A percentile compares a stretch with the other conserved stretches of the same genome.
Conservation (phyloP, 2,329 filamentous ascomycete species). For the Alternaria brassicae region DNA sequence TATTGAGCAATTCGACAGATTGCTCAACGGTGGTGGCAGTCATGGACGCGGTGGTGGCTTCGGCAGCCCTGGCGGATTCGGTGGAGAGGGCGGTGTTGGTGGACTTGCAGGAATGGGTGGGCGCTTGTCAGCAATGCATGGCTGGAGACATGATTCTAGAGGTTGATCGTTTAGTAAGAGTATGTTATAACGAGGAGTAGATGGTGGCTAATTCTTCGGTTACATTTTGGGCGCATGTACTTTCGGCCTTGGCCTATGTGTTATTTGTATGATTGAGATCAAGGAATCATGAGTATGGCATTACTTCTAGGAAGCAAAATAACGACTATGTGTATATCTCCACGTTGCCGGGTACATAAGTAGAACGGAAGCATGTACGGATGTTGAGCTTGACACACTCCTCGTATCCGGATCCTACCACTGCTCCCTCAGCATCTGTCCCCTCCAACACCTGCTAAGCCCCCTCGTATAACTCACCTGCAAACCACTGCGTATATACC, state of each 20-base stretch:
- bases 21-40: conserved; percentile 20
- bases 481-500: neutral
- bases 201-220: neutral
- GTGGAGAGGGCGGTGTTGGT: conserved; percentile 13
- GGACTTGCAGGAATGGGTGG: conserved; percentile 14
- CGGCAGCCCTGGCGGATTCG: conserved; percentile 16
- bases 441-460: neutral
- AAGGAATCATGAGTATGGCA: neutral
- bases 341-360: neutral
- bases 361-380: neutral
- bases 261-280: neutral
- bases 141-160: conserved; percentile 28
- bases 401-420: neutral
- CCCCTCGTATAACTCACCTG: neutral
- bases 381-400: neutral
- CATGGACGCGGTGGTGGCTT: conserved; percentile 11
- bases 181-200: neutral
- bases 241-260: neutral
- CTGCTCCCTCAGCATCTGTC: neutral
- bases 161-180: conserved; percentile 9
- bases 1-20: conserved; percentile 63
- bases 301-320: neutral
- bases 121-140: conserved; percentile 20
- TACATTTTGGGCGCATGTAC: neutral
- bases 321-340: neutral